phyloP scores from a whole-genome alignment of 345 rosid species.

The Erysimum cheiranthoides region DNA sequence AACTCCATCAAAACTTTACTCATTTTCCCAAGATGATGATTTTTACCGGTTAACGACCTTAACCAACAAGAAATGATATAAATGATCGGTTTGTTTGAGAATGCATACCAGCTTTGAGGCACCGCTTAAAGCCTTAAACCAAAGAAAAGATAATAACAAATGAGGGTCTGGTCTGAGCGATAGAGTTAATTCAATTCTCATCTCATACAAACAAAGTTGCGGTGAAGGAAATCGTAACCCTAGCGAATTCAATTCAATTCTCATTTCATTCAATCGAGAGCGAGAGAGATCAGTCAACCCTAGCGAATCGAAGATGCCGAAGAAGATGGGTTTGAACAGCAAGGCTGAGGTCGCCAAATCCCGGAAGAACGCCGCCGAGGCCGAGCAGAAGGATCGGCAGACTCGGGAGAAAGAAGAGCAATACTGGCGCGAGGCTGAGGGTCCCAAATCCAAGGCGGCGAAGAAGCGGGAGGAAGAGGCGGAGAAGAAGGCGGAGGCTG shows the following conservation, averaged over 20 bases:
- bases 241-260: neutral
- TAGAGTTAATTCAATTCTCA: neutral
- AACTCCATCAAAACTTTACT: neutral
- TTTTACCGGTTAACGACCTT: conserved; percentile 12
- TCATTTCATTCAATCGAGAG: neutral
- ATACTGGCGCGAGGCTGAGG: conserved; percentile 98
- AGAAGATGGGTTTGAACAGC: conserved; percentile 96
- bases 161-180: too few relatives aligned
- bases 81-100: neutral
- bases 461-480: conserved; percentile 94
- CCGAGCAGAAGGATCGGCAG: conserved; percentile 82
- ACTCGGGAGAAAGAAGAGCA: conserved; percentile 77
- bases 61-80: neutral
- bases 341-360: conserved; percentile 92
- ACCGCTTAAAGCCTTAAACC: conserved; percentile 2
- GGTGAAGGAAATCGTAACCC: conserved; percentile 4
- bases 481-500: conserved; percentile 83
- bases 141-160: too few relatives aligned
- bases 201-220: neutral
- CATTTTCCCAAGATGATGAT: too few relatives aligned
- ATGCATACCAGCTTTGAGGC: neutral
- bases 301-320: conserved; percentile 69
- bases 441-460: conserved; percentile 73
- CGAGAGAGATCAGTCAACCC: conserved; percentile 23
- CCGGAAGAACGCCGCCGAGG: conserved; percentile 72